A percentile compares a stretch with the other conserved stretches of the same genome.
phyloP scores from a whole-genome alignment of 1,284 basidiomycete species.

The Apiotrichum laibachii region DNA sequence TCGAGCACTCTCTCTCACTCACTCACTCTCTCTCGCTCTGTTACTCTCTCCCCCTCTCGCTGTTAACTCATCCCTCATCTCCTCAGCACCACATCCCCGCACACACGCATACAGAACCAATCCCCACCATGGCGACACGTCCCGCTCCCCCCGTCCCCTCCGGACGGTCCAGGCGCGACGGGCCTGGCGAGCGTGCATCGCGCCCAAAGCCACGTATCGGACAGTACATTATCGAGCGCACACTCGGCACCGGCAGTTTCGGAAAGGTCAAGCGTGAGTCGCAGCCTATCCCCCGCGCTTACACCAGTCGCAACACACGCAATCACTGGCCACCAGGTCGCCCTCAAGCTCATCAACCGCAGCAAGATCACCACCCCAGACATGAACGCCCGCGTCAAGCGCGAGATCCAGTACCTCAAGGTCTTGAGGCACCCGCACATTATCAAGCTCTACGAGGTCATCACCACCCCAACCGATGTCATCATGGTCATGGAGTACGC shows the following conservation, averaged over 20 bases:
- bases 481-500: conserved; percentile 95
- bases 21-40: too few relatives aligned
- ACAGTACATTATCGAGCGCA: conserved; percentile 55
- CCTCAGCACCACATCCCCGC: conserved; percentile 47
- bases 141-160: conserved; percentile 44
- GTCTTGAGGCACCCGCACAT: conserved; percentile 89
- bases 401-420: conserved; percentile 94
- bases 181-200: conserved; percentile 15
- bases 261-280: conserved; percentile 94
- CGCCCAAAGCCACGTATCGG: conserved; percentile 47
- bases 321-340: conserved; percentile 90
- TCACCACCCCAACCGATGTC: conserved; percentile 86
- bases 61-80: not conserved
- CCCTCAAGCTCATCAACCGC: conserved; percentile 97
- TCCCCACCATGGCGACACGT: conserved; percentile 38
- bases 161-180: conserved; percentile 19
- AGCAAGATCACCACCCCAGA: conserved; percentile 87
- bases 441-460: conserved; percentile 96
- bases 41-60: too few relatives aligned
- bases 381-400: conserved; percentile 85
- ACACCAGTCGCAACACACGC: conserved; percentile 83
- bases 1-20: too few relatives aligned
- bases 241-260: conserved; percentile 74
- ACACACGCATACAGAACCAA: not conserved
- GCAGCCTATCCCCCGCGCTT: not conserved